Base-by-base conservation (phyloP, 2,329 filamentous ascomycete genomes). In the Xylaria sp. region DNA sequence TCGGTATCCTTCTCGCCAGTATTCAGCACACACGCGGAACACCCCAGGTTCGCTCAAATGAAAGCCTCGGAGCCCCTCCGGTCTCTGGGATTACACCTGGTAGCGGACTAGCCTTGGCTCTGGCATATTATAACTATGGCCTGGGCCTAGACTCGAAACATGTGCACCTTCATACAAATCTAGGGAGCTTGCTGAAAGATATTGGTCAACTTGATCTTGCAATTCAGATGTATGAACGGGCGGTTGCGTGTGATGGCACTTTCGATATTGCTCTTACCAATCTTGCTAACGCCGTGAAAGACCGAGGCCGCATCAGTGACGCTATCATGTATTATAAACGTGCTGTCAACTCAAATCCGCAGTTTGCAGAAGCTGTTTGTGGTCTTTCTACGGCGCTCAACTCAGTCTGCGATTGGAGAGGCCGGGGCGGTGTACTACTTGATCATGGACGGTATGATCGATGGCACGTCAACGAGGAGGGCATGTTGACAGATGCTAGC, bases 201-300 rank as follows among this genome's bases (percentile, higher is more conserved):
- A 95, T 98, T 67, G 95, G 95, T 0, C 94, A 98, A 69, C 83
- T 99, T 13, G 89, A 93, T 68, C 85, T 92, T 48, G 95, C 95
- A 0, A 97, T 99, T 69, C 88, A 90, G 67, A 98, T 99, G 94
- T 99, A 99, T 73, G 93, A 98, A 77, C 89, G 92, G 68, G 95
- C 95, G 10, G 95, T 99, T 13, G 84, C 86, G 3, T 98, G 93
- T 73, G 95, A 99, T 75, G 87, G 88, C n/a, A 91, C 88, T 23
- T 99, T 99, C 71, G 95, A 99, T 72, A 99, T 99, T 71, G 95
- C 95, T 33, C 80, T 99, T 57, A 96, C 95, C 3, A 99, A 99
- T 71, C 83, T 99, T 21, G 95, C 95, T 57, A 99, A 99, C 74
- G 95, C 95, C 8, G 93, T 99, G 67, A 99, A 99, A 76, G 95